A percentile compares a stretch with the other conserved stretches of the same genome.
Evolutionary conservation across 2,329 filamentous ascomycete genomes (phyloP).

Genomic region (Hypoxylon sp.): DNA sequence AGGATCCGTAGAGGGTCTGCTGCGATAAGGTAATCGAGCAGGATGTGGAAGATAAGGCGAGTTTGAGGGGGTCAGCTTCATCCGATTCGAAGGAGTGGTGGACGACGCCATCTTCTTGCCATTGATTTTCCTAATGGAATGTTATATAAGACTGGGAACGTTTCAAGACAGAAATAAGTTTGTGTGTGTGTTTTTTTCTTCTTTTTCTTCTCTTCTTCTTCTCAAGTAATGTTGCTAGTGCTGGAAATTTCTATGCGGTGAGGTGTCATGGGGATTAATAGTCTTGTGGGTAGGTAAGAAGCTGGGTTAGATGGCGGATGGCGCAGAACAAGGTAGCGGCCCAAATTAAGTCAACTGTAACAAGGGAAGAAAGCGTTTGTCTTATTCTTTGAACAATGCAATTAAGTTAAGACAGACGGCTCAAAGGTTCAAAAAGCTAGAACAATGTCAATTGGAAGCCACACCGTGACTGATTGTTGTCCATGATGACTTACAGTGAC

Average conservation of each 20-base stretch:
- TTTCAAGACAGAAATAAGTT: slow-evolving; percentile 12
- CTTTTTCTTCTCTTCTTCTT: too few relatives aligned
- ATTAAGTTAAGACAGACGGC: slow-evolving; percentile 15
- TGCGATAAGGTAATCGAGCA: slow-evolving; percentile 68
- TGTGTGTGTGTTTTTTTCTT: too few relatives aligned
- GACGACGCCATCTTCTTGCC: slow-evolving; percentile 65
- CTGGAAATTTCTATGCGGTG: slow-evolving; percentile 36
- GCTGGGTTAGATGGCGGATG: too few relatives aligned
- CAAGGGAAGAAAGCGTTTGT: slow-evolving; percentile 17
- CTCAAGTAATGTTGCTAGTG: slow-evolving; percentile 39
- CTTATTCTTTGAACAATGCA: slow-evolving; percentile 9
- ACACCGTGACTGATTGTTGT: slow-evolving; percentile 26
- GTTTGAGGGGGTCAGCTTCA: slow-evolving; percentile 79
- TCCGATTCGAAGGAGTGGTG: slow-evolving; percentile 67
- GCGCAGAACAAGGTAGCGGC: slow-evolving; percentile 10
- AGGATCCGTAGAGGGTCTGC: slow-evolving; percentile 59
- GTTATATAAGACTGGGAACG: slow-evolving; percentile 10
- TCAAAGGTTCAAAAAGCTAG: slow-evolving; percentile 38
- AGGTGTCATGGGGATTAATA: slow-evolving; percentile 38
- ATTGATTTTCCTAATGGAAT: slow-evolving; percentile 50
- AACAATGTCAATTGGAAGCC: slow-evolving; percentile 38
- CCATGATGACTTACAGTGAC: slow-evolving; percentile 47
- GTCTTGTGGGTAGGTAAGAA: slow-evolving; percentile 17
- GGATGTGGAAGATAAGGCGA: slow-evolving; percentile 73
- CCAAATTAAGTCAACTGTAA: slow-evolving; percentile 7